Base-by-base conservation (phyloP, 2,329 filamentous ascomycete species). In the Fonsecaea monophora region DNA sequence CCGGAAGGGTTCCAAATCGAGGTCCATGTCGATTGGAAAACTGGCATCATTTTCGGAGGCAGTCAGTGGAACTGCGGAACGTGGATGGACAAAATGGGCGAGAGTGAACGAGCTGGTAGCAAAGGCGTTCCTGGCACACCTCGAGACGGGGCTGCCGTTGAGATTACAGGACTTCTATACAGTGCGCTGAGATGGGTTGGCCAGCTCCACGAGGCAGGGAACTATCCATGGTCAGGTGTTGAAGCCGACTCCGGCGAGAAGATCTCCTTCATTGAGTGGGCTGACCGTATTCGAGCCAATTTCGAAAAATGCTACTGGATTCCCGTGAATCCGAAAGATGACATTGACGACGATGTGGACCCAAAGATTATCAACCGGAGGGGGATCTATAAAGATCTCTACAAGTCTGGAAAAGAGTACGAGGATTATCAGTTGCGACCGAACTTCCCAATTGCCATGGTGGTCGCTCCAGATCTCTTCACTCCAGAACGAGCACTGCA, bases 11-110 rank as follows among this genome's bases (percentile, higher is more conserved):
- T 99, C 83, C 89, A 97, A 75, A 92, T 97, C 71, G 89, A 95
- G 67, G 90, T 98, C 72, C 87, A 91, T 67, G 92, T 96, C 10
- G 94, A 99, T 77, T 98, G 94, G 94, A 82, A 86, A 37, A 95
- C 89, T 4, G 96, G 95, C 25, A 86, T 99, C 70, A 89, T 99
- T 65, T 97, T 96, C 75, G 95, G 96, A 64, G 95, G 96, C 38
- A 98, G 92, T 75, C 94, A 97, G 76, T 85, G 82, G 80, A 99
- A 99, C 79, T 99, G 96, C 74, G 95, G 95, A 60, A 99, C 95
- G 1, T 99, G 95, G 95, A 97, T 97, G 93, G 95, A 99, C 84
- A 99, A 99, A 85, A 99, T 99, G 95, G 95, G 95, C n/a, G 95
- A 99, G 78, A 97, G 93, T 69, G 88, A 91, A 70, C 91, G 89